phyloP scores from a whole-genome alignment of 2,329 filamentous ascomycete genomes.

The Pestalotiopsis sp. region DNA sequence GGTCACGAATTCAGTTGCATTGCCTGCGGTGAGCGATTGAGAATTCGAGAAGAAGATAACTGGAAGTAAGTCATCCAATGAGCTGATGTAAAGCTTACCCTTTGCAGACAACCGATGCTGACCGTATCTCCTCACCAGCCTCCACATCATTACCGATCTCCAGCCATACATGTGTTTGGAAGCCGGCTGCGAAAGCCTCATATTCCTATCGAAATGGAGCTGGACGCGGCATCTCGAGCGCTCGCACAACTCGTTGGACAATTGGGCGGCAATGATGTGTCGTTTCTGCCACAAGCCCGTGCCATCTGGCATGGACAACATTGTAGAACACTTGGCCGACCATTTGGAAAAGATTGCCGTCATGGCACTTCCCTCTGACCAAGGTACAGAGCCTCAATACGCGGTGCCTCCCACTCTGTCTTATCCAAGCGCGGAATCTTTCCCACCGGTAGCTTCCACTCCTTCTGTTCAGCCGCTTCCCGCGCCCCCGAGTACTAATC shows the following conservation, averaged over 20 bases:
- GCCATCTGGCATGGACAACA: not conserved
- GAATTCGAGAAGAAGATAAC: not conserved
- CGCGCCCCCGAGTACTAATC: not conserved
- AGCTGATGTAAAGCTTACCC: not conserved
- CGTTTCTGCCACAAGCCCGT: not conserved
- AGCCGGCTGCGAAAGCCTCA: not conserved
- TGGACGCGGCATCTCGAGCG: not conserved
- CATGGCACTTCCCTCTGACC: not conserved
- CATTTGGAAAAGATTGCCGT: not conserved
- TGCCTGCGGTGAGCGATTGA: not conserved
- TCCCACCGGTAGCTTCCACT: too few relatives aligned
- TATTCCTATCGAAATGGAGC: not conserved
- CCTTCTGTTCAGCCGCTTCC: not conserved
- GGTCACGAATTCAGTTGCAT: not conserved
- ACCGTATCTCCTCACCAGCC: not conserved
- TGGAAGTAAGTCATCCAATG: not conserved
- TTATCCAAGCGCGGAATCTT: too few relatives aligned
- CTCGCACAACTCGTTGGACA: not conserved
- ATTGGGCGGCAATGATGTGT: not conserved
- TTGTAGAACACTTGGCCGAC: not conserved
- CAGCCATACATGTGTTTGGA: not conserved
- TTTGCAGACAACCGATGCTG: not conserved
- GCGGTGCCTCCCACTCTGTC: not conserved
- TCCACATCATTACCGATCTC: not conserved
- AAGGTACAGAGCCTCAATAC: not conserved